Evolutionary conservation across 2,329 filamentous ascomycete species (phyloP), one percentile per base, ranked within the genome.

Genomic region (Ceratocystis eucalypticola): DNA sequence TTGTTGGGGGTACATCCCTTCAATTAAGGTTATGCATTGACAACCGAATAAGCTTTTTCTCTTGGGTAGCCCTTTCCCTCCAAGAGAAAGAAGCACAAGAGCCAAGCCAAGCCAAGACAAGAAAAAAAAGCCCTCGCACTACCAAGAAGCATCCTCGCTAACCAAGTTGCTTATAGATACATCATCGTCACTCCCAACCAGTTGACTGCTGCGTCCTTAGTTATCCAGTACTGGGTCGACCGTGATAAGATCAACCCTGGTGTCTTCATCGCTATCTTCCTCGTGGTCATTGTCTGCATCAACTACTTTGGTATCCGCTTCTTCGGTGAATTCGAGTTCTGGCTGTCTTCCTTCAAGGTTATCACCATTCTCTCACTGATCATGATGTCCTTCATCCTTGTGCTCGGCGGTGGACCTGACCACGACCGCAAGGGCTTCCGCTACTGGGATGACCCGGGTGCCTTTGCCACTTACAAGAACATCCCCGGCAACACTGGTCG

Each of bases 151-250:
- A 12, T 44, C 15, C 30, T 44, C 25, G 59, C 30, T 55, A 46
- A 48, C 61, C 8, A 62, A 12, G n/a, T 17, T 12, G 22, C 22
- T 82, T 82, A 86, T 76, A 82, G 92, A 84, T 94, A 94, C 74
- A 89, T 94, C 73, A 92, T 95, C 71, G 82, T 89, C 62, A 91
- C 88, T 0, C 89, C 91, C 0, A 94, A 94, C 72, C 89, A 95
- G 74, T 78, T 95, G 48, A 94, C 89, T 0, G 90, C 90, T 33
- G 84, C 82, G n/a, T 84, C 88, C 4, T 76, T 95, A 46, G 88
- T 93, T 67, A 88, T 95, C 67, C 84, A 88, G 70, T 91, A 85
- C 71, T 95, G 91, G 90, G 77, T 89, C 10, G 74, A 79, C 1
- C 76, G 82, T 33, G 81, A 88, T 0, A 78, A 76, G 57, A 80